phyloP scores from a whole-genome alignment of 768 basidiomycete genomes.

The Rhizopogon vulgaris region DNA sequence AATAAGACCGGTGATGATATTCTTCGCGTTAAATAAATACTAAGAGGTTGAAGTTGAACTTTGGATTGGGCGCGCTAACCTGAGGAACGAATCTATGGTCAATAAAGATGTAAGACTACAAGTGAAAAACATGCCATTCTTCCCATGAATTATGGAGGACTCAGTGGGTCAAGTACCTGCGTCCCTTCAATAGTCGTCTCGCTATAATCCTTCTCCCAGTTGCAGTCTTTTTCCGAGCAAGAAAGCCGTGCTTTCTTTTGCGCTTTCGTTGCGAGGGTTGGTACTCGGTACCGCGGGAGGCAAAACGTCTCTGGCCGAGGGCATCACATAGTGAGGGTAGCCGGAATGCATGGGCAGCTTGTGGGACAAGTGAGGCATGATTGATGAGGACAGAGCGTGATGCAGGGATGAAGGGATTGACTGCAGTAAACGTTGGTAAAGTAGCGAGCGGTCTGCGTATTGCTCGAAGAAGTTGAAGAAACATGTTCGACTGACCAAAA shows the following conservation, averaged over 20 bases:
- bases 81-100: not conserved
- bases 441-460: not conserved
- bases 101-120: not conserved
- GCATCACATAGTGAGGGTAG: not conserved
- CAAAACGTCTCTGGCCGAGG: constrained; percentile 36
- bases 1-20: too few relatives aligned
- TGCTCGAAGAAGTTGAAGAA: not conserved
- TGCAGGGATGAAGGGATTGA: not conserved
- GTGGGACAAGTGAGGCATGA: constrained; percentile 7
- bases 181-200: constrained; percentile 67
- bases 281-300: constrained; percentile 81
- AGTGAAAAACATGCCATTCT: constrained; percentile 8
- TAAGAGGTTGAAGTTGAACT: too few relatives aligned
- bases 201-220: constrained; percentile 69
- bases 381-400: constrained; percentile 5
- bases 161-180: constrained; percentile 78
- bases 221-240: constrained; percentile 63
- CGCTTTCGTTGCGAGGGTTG: constrained; percentile 93
- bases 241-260: constrained; percentile 90
- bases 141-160: too few relatives aligned
- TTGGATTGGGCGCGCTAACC: too few relatives aligned
- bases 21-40: too few relatives aligned
- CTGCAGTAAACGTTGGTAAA: not conserved
- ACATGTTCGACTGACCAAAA: not conserved
- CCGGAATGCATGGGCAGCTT: not conserved